Conservation (phyloP, 2,329 filamentous ascomycete species). For the Alternaria metachromatica region DNA sequence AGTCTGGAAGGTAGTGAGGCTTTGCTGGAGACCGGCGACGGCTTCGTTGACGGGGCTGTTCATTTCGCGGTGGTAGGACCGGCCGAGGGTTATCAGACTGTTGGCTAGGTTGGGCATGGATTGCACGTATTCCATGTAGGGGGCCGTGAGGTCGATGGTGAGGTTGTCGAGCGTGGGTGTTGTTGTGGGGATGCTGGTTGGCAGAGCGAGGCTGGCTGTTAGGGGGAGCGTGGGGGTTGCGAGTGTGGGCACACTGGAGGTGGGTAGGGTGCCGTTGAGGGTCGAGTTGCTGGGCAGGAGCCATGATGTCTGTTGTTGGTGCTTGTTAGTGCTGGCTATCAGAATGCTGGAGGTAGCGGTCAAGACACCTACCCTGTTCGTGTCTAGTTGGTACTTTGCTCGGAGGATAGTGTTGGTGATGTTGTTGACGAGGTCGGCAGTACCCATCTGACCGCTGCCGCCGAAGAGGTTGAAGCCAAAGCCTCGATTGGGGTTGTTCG, state of each 20-base stretch:
- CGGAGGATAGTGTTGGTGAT: slow-evolving; percentile 40
- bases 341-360: neutral
- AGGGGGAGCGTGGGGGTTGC: slow-evolving; percentile 25
- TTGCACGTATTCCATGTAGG: slow-evolving; percentile 42
- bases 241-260: neutral
- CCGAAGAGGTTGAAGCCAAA: slow-evolving; percentile 32
- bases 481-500: slow-evolving; percentile 35
- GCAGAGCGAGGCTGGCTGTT: slow-evolving; percentile 20
- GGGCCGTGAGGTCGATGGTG: slow-evolving; percentile 26
- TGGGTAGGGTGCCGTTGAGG: slow-evolving; percentile 9
- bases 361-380: slow-evolving; percentile 31
- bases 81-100: slow-evolving; percentile 40
- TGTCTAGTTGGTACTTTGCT: slow-evolving; percentile 41
- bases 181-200: slow-evolving; percentile 16
- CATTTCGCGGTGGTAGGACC: slow-evolving; percentile 46
- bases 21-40: slow-evolving; percentile 38
- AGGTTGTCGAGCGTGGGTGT: slow-evolving; percentile 21
- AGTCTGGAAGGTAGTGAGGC: slow-evolving; percentile 38
- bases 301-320: slow-evolving; percentile 22
- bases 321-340: neutral
- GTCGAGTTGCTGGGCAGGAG: slow-evolving; percentile 14
- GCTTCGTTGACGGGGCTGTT: slow-evolving; percentile 44
- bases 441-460: slow-evolving; percentile 28
- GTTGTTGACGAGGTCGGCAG: slow-evolving; percentile 43
- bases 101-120: slow-evolving; percentile 36